Conservation (phyloP, 441 rosid genomes). For the Metrosideros polymorpha region DNA sequence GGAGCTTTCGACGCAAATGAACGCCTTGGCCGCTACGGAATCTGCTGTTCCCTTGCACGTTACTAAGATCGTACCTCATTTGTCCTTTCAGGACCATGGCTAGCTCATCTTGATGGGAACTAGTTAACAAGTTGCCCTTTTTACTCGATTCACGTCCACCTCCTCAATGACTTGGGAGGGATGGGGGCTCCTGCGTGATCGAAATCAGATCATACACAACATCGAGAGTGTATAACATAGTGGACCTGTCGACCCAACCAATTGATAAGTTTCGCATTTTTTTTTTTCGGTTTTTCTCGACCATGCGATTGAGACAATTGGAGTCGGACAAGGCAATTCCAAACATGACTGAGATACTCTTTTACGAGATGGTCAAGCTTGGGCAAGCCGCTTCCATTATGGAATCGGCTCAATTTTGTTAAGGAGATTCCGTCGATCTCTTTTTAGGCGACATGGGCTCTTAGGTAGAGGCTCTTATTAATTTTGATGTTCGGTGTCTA, state of each 20-base stretch:
- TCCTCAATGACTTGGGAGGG: neutral
- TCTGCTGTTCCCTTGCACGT: neutral
- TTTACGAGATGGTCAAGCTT: neutral
- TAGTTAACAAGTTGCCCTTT: neutral
- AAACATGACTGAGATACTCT: neutral
- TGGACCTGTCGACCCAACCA: too few relatives aligned
- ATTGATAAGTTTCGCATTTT: too few relatives aligned
- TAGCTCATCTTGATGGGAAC: neutral
- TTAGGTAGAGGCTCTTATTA: neutral
- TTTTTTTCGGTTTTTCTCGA: too few relatives aligned
- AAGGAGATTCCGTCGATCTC: neutral
- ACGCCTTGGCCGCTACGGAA: neutral
- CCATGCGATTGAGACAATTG: too few relatives aligned
- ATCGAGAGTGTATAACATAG: too few relatives aligned
- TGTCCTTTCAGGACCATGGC: neutral
- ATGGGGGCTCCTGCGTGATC: neutral
- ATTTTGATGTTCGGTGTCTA: neutral
- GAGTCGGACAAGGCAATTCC: too few relatives aligned
- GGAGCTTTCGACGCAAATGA: neutral
- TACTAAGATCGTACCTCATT: neutral
- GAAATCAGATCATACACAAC: too few relatives aligned
- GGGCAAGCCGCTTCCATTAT: neutral
- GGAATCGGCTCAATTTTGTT: neutral
- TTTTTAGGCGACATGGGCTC: neutral
- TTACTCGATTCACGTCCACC: neutral